phyloP scores from a whole-genome alignment of 495 filamentous ascomycete genomes.

The Penicillium desertorum region DNA sequence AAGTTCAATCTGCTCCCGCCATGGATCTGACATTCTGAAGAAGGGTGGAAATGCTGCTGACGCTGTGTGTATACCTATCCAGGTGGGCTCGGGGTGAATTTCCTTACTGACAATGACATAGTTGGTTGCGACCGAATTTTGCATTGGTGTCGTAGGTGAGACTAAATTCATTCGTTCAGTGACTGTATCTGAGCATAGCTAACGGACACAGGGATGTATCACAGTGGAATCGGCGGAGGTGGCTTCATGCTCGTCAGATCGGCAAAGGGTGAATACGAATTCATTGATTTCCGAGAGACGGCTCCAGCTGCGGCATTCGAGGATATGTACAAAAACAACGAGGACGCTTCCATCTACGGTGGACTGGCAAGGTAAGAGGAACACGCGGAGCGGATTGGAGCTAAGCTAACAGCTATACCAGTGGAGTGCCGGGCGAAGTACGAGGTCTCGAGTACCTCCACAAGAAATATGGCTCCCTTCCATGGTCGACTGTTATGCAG shows the following conservation, averaged over 20 bases:
- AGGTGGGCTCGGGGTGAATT: not conserved
- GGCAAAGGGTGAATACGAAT: conserved; percentile 63
- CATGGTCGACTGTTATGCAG: conserved; percentile 67
- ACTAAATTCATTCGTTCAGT: not conserved
- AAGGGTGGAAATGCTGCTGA: conserved; percentile 74
- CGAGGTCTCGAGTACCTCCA: conserved; percentile 76
- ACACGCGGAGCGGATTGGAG: too few relatives aligned
- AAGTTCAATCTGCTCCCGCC: conserved; percentile 68
- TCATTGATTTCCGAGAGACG: conserved; percentile 83
- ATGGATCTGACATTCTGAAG: conserved; percentile 70
- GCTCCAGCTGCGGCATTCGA: conserved; percentile 74
- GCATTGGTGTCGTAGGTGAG: conserved; percentile 69
- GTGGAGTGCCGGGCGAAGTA: conserved; percentile 81
- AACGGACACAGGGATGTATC: conserved; percentile 65
- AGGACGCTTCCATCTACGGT: conserved; percentile 47
- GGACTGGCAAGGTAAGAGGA: conserved; percentile 61
- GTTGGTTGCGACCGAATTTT: conserved; percentile 70
- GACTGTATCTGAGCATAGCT: not conserved
- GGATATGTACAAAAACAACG: conserved; percentile 75
- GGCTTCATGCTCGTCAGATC: conserved; percentile 79
- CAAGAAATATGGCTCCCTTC: conserved; percentile 64
- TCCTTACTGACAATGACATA: conserved; percentile 15
- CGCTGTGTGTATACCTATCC: conserved; percentile 45
- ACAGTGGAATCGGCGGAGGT: conserved; percentile 85
- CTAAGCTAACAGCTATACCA: conserved; percentile 20